Conservation (phyloP, 768 basidiomycete genomes). For the Lactifluus volemus region DNA sequence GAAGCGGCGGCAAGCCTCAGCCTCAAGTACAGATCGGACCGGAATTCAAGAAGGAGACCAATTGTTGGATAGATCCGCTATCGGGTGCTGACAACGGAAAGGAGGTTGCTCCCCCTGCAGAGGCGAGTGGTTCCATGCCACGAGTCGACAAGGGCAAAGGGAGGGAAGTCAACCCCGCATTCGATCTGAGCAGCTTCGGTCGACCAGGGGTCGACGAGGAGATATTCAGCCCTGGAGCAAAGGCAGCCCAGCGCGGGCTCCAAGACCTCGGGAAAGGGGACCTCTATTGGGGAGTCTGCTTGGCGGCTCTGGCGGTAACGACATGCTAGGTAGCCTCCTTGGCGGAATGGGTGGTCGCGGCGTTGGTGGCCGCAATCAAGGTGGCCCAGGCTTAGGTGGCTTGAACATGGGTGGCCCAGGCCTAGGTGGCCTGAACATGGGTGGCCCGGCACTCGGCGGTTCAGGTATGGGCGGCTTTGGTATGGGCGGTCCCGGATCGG, state of each 20-base stretch:
- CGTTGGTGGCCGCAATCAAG: background rate
- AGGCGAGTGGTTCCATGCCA: background rate
- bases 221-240: slow-evolving; percentile 4
- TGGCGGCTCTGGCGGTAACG: background rate
- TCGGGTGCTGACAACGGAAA: background rate
- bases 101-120: background rate
- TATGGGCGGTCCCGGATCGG: background rate
- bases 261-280: background rate
- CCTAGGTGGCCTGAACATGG: background rate
- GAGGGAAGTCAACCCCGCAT: background rate
- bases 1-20: background rate
- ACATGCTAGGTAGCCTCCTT: background rate
- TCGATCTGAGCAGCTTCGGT: background rate
- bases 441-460: no score
- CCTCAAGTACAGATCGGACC: background rate
- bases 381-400: background rate
- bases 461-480: background rate
- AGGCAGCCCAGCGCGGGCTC: background rate
- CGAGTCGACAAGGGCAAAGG: slow-evolving; percentile 1
- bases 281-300: background rate
- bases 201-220: background rate
- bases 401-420: background rate
- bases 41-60: background rate
- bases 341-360: background rate
- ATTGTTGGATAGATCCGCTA: background rate